phyloP scores from a whole-genome alignment of 169 alveolate genomes.

The Fabrea salina region DNA sequence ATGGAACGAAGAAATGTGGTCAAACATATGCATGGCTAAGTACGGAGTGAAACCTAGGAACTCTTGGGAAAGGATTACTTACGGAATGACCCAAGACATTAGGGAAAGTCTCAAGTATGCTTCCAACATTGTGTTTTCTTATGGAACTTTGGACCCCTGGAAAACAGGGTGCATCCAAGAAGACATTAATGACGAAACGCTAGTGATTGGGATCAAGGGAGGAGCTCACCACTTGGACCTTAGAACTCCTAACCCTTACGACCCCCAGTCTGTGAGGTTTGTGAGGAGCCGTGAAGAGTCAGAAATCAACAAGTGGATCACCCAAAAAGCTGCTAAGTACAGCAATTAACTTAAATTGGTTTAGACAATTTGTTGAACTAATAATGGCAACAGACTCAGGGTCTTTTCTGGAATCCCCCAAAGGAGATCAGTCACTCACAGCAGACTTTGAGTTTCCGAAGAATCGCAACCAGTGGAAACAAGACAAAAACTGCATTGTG shows the following conservation, averaged over 20 bases:
- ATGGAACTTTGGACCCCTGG: conserved; percentile 14
- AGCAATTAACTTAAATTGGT: no score
- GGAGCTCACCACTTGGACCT: conserved; percentile 70
- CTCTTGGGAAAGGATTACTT: neutral
- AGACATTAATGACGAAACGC: neutral
- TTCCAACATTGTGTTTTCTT: conserved; percentile 13
- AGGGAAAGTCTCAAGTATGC: neutral
- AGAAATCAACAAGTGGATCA: conserved; percentile 1
- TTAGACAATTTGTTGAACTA: no score
- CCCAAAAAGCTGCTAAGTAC: no score
- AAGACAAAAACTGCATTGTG: conserved; percentile 1
- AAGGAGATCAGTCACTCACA: no score
- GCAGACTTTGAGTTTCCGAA: neutral
- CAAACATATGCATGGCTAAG: neutral
- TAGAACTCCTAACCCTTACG: conserved; percentile 58
- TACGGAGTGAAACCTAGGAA: conserved; percentile 5
- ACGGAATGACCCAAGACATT: neutral
- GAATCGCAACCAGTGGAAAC: neutral
- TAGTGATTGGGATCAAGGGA: conserved; percentile 12
- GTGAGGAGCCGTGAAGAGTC: neutral
- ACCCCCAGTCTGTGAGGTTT: conserved; percentile 40
- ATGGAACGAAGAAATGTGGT: neutral
- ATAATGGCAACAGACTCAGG: no score
- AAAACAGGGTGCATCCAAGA: neutral
- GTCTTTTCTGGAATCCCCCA: no score